phyloP scores from a whole-genome alignment of 2,329 filamentous ascomycete genomes.

The Colletotrichum sp. region DNA sequence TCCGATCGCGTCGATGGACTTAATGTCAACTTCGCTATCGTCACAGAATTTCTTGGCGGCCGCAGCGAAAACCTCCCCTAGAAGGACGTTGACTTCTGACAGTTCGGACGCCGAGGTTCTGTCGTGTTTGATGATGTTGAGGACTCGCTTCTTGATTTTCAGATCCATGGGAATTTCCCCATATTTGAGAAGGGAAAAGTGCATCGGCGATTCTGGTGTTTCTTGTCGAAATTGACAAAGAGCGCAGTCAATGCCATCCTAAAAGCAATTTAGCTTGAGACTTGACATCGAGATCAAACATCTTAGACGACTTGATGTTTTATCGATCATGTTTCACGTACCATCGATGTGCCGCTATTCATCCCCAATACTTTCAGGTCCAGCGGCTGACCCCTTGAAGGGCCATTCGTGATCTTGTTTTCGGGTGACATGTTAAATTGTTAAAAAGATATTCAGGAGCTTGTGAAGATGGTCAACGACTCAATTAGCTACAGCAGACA shows the following conservation, averaged over 20 bases:
- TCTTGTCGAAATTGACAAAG: not conserved
- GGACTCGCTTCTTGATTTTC: slow-evolving; percentile 59
- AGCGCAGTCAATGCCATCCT: not conserved
- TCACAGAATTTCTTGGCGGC: not conserved
- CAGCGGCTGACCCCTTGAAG: too few relatives aligned
- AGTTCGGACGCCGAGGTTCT: slow-evolving; percentile 21
- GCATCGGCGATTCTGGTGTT: slow-evolving; percentile 48
- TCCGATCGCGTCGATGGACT: slow-evolving; percentile 57
- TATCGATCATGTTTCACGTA: too few relatives aligned
- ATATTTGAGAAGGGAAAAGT: slow-evolving; percentile 62
- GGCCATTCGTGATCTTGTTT: too few relatives aligned
- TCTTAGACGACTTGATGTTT: too few relatives aligned
- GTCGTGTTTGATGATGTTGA: slow-evolving; percentile 61
- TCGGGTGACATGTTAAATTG: too few relatives aligned
- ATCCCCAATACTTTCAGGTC: not conserved
- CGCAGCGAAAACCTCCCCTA: not conserved
- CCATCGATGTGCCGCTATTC: not conserved
- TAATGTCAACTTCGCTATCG: not conserved
- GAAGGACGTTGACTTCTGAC: not conserved
- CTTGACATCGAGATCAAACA: too few relatives aligned
- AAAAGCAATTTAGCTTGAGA: too few relatives aligned
- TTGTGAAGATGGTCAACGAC: too few relatives aligned
- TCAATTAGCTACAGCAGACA: too few relatives aligned
- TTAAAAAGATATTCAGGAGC: too few relatives aligned
- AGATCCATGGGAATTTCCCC: slow-evolving; percentile 59